A percentile compares a stretch with the other conserved stretches of the same genome.
These are phyloP conservation scores for Ananas comosus DNA, from an alignment of 176 grass and related monocot species.

Conservation along the genomic window DNA sequence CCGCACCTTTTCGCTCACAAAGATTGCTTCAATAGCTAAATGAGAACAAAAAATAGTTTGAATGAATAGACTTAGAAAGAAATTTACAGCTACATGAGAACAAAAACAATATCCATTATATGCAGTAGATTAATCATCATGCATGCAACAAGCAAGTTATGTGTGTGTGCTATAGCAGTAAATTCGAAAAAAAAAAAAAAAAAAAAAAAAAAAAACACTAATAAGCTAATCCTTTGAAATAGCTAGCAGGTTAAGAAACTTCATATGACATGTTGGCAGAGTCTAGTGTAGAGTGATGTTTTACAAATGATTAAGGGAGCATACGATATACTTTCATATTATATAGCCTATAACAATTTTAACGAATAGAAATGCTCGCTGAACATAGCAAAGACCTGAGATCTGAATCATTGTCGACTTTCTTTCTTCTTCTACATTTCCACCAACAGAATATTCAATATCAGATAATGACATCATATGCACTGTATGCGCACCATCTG, in stretches of 20 bases:
- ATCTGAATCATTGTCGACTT: slow-evolving; percentile 32
- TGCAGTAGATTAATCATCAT: background rate
- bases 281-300: no score
- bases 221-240: no score
- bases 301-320: no score
- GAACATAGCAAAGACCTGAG: slow-evolving; percentile 41
- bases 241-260: no score
- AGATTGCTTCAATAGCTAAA: slow-evolving; percentile 79
- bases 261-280: no score
- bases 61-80: background rate
- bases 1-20: slow-evolving; percentile 68
- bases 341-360: background rate
- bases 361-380: slow-evolving; percentile 13
- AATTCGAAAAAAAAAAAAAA: no score
- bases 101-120: background rate
- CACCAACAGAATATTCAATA: slow-evolving; percentile 25
- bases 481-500: slow-evolving; percentile 67
- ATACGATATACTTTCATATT: slow-evolving; percentile 20
- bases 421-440: slow-evolving; percentile 21
- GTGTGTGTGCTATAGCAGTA: no score
- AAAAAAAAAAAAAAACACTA: no score
- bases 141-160: no score
- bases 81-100: slow-evolving; percentile 7
- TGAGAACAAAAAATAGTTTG: slow-evolving; percentile 18
- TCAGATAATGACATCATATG: slow-evolving; percentile 46